These are phyloP conservation scores for Hawksworthiomyces lignivorus DNA, from an alignment of 2,329 filamentous ascomycete species.

Conservation along the genomic window DNA sequence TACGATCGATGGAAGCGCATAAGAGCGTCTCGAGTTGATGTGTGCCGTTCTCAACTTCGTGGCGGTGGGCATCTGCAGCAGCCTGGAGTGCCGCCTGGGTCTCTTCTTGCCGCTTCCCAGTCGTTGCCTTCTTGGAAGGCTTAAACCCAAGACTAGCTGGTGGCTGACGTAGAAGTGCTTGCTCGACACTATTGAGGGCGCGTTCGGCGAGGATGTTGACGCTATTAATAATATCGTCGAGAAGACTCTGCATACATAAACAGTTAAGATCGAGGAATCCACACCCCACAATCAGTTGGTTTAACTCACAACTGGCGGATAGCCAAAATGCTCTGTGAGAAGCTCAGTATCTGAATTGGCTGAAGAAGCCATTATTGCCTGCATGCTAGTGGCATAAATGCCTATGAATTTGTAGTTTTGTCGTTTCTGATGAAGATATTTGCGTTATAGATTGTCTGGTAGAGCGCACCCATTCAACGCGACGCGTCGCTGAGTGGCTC, in stretches of 20 bases:
- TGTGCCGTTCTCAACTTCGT: conserved; percentile 82
- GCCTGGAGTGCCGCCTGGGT: conserved; percentile 7
- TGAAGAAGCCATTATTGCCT: conserved; percentile 20
- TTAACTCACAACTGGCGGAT: conserved; percentile 73
- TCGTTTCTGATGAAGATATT: not conserved
- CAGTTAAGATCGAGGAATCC: not conserved
- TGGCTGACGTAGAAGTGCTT: conserved; percentile 65
- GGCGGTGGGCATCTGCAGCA: conserved; percentile 37
- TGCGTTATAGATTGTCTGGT: not conserved
- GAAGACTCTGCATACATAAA: conserved; percentile 57
- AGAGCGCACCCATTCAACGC: too few relatives aligned
- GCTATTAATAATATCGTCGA: conserved; percentile 97
- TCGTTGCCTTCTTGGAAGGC: conserved; percentile 16
- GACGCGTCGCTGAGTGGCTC: conserved; percentile 1
- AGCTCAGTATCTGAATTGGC: conserved; percentile 52
- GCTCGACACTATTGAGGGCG: conserved; percentile 81
- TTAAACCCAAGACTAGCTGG: conserved; percentile 77
- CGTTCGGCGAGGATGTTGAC: conserved; percentile 90
- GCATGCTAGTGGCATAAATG: too few relatives aligned
- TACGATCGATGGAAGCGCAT: conserved; percentile 73
- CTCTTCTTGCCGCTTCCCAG: conserved; percentile 3
- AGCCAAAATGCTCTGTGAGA: conserved; percentile 91
- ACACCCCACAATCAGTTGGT: not conserved
- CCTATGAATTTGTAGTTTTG: too few relatives aligned
- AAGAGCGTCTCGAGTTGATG: conserved; percentile 78